Evolutionary conservation across 192 early-diverging fungal genomes (phyloP).

Genomic region (Coemansia sp.): DNA sequence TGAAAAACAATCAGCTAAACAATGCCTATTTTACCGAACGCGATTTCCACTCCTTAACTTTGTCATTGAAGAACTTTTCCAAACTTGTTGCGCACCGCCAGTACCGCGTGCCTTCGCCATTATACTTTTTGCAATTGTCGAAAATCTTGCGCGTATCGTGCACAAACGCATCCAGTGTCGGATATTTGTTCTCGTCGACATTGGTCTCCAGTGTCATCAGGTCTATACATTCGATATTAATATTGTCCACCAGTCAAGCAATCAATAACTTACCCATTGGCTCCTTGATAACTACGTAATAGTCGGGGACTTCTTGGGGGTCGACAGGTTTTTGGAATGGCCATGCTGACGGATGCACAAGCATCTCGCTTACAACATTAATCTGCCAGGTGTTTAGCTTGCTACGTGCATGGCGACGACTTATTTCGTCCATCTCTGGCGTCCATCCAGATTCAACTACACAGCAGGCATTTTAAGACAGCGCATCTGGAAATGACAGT

Average conservation of each 20-base stretch:
- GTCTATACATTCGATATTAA: slow-evolving; percentile 44
- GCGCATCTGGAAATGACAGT: no score
- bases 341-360: slow-evolving; percentile 79
- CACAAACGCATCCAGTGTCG: slow-evolving; percentile 77
- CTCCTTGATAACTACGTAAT: slow-evolving; percentile 92
- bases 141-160: slow-evolving; percentile 88
- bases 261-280: slow-evolving; percentile 75
- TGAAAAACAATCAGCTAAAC: neutral
- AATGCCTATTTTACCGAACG: slow-evolving; percentile 27
- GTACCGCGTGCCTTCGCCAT: slow-evolving; percentile 82
- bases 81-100: slow-evolving; percentile 71
- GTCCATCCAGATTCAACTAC: slow-evolving; percentile 90
- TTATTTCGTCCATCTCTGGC: slow-evolving; percentile 72
- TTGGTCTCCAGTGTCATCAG: slow-evolving; percentile 78
- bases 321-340: slow-evolving; percentile 93
- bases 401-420: slow-evolving; percentile 38
- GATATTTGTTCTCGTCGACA: slow-evolving; percentile 84
- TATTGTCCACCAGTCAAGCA: neutral
- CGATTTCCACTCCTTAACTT: slow-evolving; percentile 64
- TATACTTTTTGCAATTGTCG: slow-evolving; percentile 89
- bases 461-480: neutral
- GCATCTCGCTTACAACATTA: slow-evolving; percentile 73
- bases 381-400: slow-evolving; percentile 58
- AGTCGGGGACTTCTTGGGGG: slow-evolving; percentile 83
- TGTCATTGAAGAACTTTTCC: slow-evolving; percentile 77